A percentile compares a stretch with the other conserved stretches of the same genome.
Conservation (phyloP, 2,329 filamentous ascomycete genomes). For the Apiospora marii region DNA sequence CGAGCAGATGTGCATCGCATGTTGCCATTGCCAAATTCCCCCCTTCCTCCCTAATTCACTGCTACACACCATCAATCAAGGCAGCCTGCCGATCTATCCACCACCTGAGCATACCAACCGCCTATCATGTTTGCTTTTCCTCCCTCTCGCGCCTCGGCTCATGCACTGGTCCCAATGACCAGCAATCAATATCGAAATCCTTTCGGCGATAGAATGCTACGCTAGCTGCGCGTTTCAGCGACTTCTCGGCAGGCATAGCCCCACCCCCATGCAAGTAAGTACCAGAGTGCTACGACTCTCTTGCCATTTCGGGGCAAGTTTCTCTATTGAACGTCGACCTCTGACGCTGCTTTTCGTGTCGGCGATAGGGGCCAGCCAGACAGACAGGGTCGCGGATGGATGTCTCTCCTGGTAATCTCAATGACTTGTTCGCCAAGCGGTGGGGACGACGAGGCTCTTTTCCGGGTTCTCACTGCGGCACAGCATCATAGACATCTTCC, state of each 20-base stretch:
- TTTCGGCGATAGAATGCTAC: neutral
- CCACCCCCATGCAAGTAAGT: neutral
- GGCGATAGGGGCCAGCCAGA: too few species aligned
- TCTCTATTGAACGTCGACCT: neutral
- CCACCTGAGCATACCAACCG: neutral
- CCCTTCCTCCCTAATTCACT: neutral
- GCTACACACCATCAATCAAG: neutral
- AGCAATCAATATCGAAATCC: neutral
- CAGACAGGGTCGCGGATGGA: neutral
- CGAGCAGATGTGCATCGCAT: neutral
- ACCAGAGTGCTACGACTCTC: too few species aligned
- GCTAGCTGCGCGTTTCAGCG: neutral
- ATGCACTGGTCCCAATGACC: neutral
- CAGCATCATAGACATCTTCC: neutral
- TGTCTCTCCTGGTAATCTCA: neutral
- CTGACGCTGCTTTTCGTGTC: neutral
- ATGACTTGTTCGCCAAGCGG: neutral
- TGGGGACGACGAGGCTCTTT: neutral
- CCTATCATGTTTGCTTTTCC: neutral
- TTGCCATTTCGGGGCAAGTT: neutral
- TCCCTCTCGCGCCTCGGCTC: neutral
- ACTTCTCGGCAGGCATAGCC: neutral
- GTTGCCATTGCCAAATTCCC: neutral
- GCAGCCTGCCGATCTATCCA: neutral
- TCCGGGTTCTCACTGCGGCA: neutral